A percentile compares a stretch with the other conserved stretches of the same genome.
Evolutionary conservation across 352 stramenopile species (phyloP).

Genomic region (Pythium pyrilobum): DNA sequence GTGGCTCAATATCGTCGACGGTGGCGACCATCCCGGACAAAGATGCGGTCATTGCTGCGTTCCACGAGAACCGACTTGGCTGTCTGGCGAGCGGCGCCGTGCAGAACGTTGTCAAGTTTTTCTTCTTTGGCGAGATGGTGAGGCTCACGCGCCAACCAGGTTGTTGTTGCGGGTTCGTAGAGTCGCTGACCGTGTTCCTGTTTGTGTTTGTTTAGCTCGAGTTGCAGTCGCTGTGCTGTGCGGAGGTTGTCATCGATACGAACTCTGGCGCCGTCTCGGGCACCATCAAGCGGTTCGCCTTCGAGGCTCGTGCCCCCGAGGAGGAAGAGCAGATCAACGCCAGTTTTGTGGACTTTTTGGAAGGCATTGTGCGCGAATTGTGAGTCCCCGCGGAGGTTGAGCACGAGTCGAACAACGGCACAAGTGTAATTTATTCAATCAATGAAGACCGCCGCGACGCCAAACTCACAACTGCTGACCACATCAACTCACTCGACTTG

Average conservation of each 20-base stretch:
- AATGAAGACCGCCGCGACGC: conserved; percentile 23
- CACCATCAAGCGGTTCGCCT: conserved; percentile 67
- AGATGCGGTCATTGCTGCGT: conserved; percentile 71
- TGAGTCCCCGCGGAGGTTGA: conserved; percentile 19
- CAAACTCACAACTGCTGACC: background rate
- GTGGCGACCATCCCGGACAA: conserved; percentile 59
- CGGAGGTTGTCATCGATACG: conserved; percentile 70
- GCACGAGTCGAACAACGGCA: conserved; percentile 8
- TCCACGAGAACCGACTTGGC: conserved; percentile 59
- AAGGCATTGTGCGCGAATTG: conserved; percentile 67
- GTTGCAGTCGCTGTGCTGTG: conserved; percentile 75
- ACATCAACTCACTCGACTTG: background rate
- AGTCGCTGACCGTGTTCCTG: no score
- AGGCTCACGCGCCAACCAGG: background rate
- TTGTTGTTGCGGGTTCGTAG: no score
- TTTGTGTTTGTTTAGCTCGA: conserved; percentile 49
- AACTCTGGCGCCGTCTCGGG: conserved; percentile 45
- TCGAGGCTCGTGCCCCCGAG: conserved; percentile 46
- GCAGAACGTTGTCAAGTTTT: conserved; percentile 80
- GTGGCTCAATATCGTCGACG: conserved; percentile 42
- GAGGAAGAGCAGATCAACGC: conserved; percentile 77
- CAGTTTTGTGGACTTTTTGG: conserved; percentile 84
- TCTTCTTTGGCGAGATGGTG: conserved; percentile 86
- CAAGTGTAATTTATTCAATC: conserved; percentile 35
- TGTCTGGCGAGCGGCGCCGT: conserved; percentile 77